These are phyloP conservation scores for Fusarium sp. DNA, from an alignment of 2,329 filamentous ascomycete genomes.

Conservation along the genomic window DNA sequence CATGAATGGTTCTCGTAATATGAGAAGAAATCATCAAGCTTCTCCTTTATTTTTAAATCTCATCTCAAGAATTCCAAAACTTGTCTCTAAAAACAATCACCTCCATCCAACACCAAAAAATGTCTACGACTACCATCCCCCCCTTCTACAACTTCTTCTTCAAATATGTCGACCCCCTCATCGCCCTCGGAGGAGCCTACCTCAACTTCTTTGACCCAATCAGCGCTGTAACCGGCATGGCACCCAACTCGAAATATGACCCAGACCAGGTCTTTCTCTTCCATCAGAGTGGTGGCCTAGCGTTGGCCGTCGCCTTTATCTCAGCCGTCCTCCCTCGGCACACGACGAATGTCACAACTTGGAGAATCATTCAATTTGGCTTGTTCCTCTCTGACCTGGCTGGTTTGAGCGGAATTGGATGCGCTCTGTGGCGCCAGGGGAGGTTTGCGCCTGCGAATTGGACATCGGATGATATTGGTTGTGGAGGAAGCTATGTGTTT, in stretches of 20 bases:
- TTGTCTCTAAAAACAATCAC: background rate
- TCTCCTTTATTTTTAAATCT: background rate
- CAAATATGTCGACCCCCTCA: slow-evolving; percentile 9
- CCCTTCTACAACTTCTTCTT: slow-evolving; percentile 16
- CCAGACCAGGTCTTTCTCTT: slow-evolving; percentile 17
- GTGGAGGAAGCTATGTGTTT: slow-evolving; percentile 10
- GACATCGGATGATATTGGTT: slow-evolving; percentile 14
- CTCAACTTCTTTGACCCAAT: slow-evolving; percentile 12
- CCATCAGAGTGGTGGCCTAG: slow-evolving; percentile 18
- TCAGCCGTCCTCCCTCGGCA: slow-evolving; percentile 5
- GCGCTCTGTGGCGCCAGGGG: slow-evolving; percentile 1
- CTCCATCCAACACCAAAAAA: background rate
- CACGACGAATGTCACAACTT: slow-evolving; percentile 1
- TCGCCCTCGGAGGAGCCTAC: slow-evolving; percentile 15
- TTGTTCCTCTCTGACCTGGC: slow-evolving; percentile 13
- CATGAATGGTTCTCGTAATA: background rate
- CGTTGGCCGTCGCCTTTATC: slow-evolving; percentile 4
- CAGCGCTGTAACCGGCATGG: slow-evolving; percentile 14
- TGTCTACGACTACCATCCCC: background rate
- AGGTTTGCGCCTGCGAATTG: background rate
- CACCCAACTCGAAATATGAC: slow-evolving; percentile 10
- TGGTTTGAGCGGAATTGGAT: slow-evolving; percentile 4
- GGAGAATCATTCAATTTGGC: slow-evolving; percentile 14
- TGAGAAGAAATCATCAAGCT: background rate
- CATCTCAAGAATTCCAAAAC: background rate